Evolutionary conservation across 257 asterid genomes (phyloP).

Genomic region (Parsonsia alboflavescens): DNA sequence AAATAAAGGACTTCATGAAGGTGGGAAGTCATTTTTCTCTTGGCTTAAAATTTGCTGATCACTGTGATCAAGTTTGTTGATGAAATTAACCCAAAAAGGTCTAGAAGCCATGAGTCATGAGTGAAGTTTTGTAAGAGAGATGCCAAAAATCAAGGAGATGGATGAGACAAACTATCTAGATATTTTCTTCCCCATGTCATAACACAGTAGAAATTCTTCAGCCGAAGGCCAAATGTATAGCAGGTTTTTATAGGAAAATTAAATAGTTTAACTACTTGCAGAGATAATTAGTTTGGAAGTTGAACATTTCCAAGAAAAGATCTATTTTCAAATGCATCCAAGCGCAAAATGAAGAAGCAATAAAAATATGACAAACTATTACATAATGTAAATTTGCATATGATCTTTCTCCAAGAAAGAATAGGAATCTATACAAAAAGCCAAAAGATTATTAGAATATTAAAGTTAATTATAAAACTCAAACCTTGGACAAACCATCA

Average conservation of each 20-base stretch:
- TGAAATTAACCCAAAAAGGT: not conserved
- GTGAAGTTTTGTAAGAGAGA: not conserved
- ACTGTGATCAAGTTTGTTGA: not conserved
- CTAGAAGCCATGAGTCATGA: not conserved
- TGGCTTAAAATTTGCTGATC: not conserved
- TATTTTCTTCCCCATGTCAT: not conserved
- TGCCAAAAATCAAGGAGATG: not conserved
- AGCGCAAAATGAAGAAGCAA: not conserved
- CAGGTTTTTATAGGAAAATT: not conserved
- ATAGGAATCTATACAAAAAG: not conserved
- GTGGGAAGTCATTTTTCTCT: not conserved
- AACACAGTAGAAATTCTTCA: not conserved
- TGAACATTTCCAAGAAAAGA: not conserved
- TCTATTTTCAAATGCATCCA: not conserved
- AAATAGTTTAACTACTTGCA: not conserved
- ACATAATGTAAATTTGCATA: not conserved
- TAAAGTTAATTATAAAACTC: constrained; percentile 17
- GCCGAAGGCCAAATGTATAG: not conserved
- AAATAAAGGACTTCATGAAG: not conserved
- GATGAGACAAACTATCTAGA: not conserved
- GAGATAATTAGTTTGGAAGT: not conserved
- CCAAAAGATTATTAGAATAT: not conserved
- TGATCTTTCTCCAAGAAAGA: not conserved
- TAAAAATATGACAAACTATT: not conserved
- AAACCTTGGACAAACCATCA: constrained; percentile 98